Evolutionary conservation across 192 early-diverging fungal species (phyloP).

Genomic region (Backusella sp.): DNA sequence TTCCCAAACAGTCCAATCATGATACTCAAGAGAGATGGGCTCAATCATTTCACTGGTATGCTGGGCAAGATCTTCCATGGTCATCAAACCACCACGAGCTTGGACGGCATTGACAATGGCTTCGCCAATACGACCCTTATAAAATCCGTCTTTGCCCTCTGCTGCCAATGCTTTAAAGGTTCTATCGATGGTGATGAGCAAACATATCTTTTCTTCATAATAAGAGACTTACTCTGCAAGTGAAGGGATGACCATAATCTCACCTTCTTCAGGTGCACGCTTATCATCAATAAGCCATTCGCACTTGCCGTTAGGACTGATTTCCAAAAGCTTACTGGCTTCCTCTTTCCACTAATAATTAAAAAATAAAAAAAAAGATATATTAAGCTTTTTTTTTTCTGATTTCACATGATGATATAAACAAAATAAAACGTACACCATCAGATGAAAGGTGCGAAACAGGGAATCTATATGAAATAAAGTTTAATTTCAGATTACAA

Average conservation of each 20-base stretch:
- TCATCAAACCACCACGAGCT: conserved; percentile 59
- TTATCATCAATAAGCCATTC: conserved; percentile 52
- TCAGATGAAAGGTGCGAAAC: conserved; percentile 34
- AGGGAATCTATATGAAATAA: conserved; percentile 18
- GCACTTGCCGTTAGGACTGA: conserved; percentile 38
- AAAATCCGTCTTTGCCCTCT: conserved; percentile 68
- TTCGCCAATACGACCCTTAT: conserved; percentile 65
- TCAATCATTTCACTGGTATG: conserved; percentile 53
- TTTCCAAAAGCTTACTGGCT: conserved; percentile 12
- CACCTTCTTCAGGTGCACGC: conserved; percentile 55
- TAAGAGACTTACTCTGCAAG: conserved; percentile 45
- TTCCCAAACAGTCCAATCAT: conserved; percentile 61
- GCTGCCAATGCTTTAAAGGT: conserved; percentile 57
- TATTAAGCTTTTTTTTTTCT: background rate
- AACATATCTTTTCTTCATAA: background rate
- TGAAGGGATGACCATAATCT: conserved; percentile 58
- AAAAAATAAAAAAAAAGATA: background rate
- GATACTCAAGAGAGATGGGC: conserved; percentile 66
- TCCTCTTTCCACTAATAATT: conserved; percentile 36
- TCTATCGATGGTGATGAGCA: conserved; percentile 15
- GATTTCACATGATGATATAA: background rate
- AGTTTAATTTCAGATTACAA: background rate
- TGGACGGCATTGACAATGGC: conserved; percentile 60
- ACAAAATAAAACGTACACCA: conserved; percentile 19
- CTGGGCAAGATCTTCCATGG: conserved; percentile 58